These are phyloP conservation scores for Penicillium chermesinum DNA, from an alignment of 495 filamentous ascomycete genomes.

Conservation along the genomic window DNA sequence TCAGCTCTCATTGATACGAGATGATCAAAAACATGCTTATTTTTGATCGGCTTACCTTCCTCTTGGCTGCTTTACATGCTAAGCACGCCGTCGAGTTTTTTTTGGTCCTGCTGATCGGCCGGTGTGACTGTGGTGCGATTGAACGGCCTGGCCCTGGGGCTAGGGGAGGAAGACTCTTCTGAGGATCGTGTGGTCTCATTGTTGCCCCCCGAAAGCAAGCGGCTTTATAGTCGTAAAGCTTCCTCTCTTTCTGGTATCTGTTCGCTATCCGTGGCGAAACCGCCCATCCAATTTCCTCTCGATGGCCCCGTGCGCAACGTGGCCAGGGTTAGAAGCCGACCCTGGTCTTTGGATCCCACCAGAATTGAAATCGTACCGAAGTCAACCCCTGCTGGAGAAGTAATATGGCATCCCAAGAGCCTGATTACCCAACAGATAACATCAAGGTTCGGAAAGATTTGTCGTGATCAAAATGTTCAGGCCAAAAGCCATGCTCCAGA, in stretches of 20 bases:
- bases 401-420: too few relatives aligned
- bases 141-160: conserved; percentile 29
- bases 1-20: background rate
- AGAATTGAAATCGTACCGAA: too few relatives aligned
- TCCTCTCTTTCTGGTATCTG: background rate
- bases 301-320: too few relatives aligned
- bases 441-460: too few relatives aligned
- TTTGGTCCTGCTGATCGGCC: conserved; percentile 23
- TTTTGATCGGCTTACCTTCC: conserved; percentile 27
- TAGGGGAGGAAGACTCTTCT: conserved; percentile 26
- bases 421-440: too few relatives aligned
- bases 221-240: background rate
- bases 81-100: conserved; percentile 42
- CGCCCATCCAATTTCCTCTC: conserved; percentile 3
- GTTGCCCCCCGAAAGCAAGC: conserved; percentile 1
- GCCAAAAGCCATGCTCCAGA: background rate
- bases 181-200: conserved; percentile 22
- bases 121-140: conserved; percentile 14
- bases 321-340: too few relatives aligned
- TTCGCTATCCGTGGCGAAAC: background rate
- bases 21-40: background rate
- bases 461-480: background rate
- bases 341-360: too few relatives aligned
- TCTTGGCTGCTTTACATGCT: conserved; percentile 39
- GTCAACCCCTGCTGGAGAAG: too few relatives aligned